These are phyloP conservation scores for Sphaceloma murrayae DNA, from an alignment of 2,329 filamentous ascomycete species.

Conservation along the genomic window DNA sequence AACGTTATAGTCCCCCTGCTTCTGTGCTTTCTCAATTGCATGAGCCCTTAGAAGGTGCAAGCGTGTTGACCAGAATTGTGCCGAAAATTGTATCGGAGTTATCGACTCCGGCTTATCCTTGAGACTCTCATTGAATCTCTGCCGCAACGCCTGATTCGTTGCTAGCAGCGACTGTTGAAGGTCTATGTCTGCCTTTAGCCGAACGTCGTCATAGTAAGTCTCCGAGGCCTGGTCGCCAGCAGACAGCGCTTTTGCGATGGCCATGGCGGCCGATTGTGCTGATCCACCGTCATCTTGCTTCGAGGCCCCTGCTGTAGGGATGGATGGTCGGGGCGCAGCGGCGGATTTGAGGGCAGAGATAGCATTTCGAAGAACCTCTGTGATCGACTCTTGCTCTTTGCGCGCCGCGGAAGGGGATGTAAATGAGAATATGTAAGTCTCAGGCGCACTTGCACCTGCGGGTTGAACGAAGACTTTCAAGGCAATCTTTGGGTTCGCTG, in stretches of 20 bases:
- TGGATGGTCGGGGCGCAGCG: conserved; percentile 30
- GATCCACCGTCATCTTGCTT: conserved; percentile 26
- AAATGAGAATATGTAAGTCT: conserved; percentile 80
- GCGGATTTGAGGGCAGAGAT: conserved; percentile 58
- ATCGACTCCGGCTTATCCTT: conserved; percentile 77
- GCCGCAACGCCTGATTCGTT: conserved; percentile 62
- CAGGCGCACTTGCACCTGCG: conserved; percentile 48
- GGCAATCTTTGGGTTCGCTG: conserved; percentile 80
- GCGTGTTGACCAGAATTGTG: conserved; percentile 90
- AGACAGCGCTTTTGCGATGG: conserved; percentile 62
- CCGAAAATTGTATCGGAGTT: conserved; percentile 69
- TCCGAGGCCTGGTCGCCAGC: conserved; percentile 37
- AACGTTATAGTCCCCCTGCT: conserved; percentile 85
- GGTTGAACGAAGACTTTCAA: conserved; percentile 79
- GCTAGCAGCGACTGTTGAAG: conserved; percentile 84
- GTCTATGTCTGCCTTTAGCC: conserved; percentile 66
- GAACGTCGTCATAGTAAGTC: conserved; percentile 70
- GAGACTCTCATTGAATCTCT: conserved; percentile 79
- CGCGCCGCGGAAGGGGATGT: conserved; percentile 67
- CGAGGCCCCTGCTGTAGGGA: conserved; percentile 25
- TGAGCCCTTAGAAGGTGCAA: conserved; percentile 79
- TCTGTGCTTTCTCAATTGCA: conserved; percentile 79
- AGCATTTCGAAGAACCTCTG: conserved; percentile 68
- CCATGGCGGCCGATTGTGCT: conserved; percentile 59
- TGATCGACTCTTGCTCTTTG: conserved; percentile 74